Base-by-base conservation (phyloP, 2,329 filamentous ascomycete species). In the Clarireedia monteithiana region DNA sequence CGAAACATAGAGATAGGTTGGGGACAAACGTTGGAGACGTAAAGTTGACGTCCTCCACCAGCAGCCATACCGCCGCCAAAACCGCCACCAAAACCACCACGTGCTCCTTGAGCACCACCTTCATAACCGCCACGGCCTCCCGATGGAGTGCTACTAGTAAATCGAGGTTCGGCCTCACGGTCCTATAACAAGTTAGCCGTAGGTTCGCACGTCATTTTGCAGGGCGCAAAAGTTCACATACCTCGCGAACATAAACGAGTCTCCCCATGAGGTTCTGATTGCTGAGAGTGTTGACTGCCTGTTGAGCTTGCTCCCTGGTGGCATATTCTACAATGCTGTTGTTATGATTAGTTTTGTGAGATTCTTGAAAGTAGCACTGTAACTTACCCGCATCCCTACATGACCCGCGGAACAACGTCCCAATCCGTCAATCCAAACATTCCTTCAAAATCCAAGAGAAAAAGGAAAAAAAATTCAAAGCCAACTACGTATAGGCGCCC, bases 381-480 rank as follows among this genome's bases (percentile, higher is more conserved):
- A 6, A 83, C 91, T 85, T 85, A 96, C 91, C 94, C 94, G 92
- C 92, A 99, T 91, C 94, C 92, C 92, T 97, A 96, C 87, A 95
- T 82, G 80, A 78, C 82, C 83, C 86, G 81, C 77, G 84, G 86
- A 86, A 89, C 86, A 89, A 81, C 78, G 86, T 86, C 89, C 91
- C 89, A 85, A 87, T 87, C 91, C 92, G 92, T 96, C 91, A 96
- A 95, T 88, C 91, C 89, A 94, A 34, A 89, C 85, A 82, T 82
- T 94, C 89, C 90, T 87, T 84, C 84, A 89, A 87, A 70, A 71
- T 71, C 70, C 71, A 76, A 73, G 53, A 55, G 53, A 55, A 75
- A 78, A 74, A 72, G 68, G 30, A 42, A 74, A 77, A 77, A 77
- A 75, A 73, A 81, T 77, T 76, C 72, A 85, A 76, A 83, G 88